Conservation (phyloP, 2,329 filamentous ascomycete species). For the Epicoccum nigrum region DNA sequence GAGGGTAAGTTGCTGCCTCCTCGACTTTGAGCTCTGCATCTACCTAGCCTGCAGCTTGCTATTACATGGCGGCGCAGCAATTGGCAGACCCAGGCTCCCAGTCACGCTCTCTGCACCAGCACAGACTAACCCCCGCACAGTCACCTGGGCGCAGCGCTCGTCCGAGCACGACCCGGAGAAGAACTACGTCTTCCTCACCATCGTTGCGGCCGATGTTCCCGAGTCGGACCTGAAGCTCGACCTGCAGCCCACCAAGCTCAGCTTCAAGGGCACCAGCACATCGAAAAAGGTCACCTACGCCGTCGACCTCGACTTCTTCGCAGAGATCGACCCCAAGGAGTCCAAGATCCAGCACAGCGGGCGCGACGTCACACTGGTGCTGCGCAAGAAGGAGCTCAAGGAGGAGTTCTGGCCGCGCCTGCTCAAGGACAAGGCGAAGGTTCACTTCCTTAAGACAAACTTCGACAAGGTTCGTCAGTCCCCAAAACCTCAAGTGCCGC, state of each 20-base stretch:
- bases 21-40: slow-evolving; percentile 13
- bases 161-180: slow-evolving; percentile 77
- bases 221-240: slow-evolving; percentile 79
- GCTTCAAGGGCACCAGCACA: slow-evolving; percentile 81
- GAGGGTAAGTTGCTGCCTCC: slow-evolving; percentile 49
- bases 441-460: slow-evolving; percentile 97
- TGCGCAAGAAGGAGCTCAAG: slow-evolving; percentile 96
- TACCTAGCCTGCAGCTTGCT: slow-evolving; percentile 4
- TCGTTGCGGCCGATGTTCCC: slow-evolving; percentile 84
- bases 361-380: slow-evolving; percentile 86
- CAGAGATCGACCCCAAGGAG: slow-evolving; percentile 83
- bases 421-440: slow-evolving; percentile 86
- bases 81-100: neutral
- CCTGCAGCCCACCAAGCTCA: slow-evolving; percentile 75
- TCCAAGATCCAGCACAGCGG: slow-evolving; percentile 87
- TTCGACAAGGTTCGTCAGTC: slow-evolving; percentile 99
- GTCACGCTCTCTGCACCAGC: neutral
- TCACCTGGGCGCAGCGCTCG: slow-evolving; percentile 98
- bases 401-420: slow-evolving; percentile 95
- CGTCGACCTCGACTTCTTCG: slow-evolving; percentile 85
- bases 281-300: slow-evolving; percentile 87
- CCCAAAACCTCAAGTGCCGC: no score
- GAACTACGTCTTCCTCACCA: slow-evolving; percentile 95
- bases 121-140: slow-evolving; percentile 57
- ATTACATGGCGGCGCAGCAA: slow-evolving; percentile 1